These are phyloP conservation scores for Tulasnella sp. DNA, from an alignment of 768 basidiomycete genomes.

Conservation along the genomic window DNA sequence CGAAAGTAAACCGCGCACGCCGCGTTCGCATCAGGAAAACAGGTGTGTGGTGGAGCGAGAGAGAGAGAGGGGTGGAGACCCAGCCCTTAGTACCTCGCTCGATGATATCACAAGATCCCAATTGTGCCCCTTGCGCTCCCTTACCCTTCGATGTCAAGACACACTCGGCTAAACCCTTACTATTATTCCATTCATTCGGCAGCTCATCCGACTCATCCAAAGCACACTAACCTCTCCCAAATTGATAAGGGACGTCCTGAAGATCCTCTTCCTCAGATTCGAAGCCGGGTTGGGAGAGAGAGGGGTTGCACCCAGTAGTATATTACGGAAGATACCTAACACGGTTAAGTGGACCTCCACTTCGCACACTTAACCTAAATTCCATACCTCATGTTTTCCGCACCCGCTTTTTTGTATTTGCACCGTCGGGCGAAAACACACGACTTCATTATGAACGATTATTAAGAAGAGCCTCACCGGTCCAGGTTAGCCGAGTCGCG, in stretches of 20 bases:
- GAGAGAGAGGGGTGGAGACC: background rate
- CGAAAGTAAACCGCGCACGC: no score
- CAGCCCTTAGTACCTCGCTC: background rate
- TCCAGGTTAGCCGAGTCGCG: background rate
- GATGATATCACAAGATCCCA: background rate
- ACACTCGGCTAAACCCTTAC: background rate
- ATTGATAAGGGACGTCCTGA: background rate
- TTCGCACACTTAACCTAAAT: background rate
- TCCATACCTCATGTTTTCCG: background rate
- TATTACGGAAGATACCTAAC: background rate
- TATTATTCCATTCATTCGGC: background rate
- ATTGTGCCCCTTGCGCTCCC: background rate
- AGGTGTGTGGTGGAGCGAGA: no score
- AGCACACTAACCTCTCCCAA: background rate
- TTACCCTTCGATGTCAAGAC: background rate
- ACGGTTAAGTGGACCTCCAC: background rate
- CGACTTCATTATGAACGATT: background rate
- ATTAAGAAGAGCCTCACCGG: background rate
- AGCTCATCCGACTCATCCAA: background rate
- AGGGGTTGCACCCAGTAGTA: no score
- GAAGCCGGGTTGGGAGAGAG: no score
- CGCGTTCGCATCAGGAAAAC: no score
- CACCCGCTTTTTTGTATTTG: background rate
- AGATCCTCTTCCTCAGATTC: background rate
- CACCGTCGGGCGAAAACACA: no score